These are phyloP conservation scores for Seiridium cupressi DNA, from an alignment of 2,329 filamentous ascomycete species.

Conservation along the genomic window DNA sequence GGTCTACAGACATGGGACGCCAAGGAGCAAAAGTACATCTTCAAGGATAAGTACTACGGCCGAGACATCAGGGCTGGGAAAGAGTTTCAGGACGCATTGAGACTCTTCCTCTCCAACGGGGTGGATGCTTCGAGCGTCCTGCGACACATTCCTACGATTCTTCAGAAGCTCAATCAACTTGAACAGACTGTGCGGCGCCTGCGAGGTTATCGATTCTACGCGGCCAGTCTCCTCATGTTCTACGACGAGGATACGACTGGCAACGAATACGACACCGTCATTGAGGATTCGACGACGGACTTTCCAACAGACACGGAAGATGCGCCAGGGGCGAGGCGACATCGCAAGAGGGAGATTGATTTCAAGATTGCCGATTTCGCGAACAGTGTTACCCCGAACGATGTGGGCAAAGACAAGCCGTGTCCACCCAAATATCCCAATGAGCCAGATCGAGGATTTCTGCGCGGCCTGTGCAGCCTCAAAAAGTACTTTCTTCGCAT, in stretches of 20 bases:
- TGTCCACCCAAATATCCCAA: slow-evolving; percentile 82
- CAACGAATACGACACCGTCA: slow-evolving; percentile 49
- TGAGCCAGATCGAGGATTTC: slow-evolving; percentile 83
- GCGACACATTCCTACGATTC: slow-evolving; percentile 81
- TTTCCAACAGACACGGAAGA: slow-evolving; percentile 59
- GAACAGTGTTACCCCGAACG: slow-evolving; percentile 90
- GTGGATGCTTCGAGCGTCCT: slow-evolving; percentile 76
- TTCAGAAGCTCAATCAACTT: slow-evolving; percentile 79
- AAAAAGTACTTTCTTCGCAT: slow-evolving; percentile 85
- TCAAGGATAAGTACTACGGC: slow-evolving; percentile 97
- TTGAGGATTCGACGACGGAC: slow-evolving; percentile 59
- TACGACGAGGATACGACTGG: slow-evolving; percentile 80
- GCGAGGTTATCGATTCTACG: slow-evolving; percentile 90
- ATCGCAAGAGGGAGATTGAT: slow-evolving; percentile 65
- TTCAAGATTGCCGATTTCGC: slow-evolving; percentile 99
- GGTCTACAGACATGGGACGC: slow-evolving; percentile 96
- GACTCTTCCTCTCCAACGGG: slow-evolving; percentile 88
- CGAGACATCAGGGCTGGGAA: slow-evolving; percentile 81
- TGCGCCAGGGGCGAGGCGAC: slow-evolving; percentile 32
- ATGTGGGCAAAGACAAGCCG: slow-evolving; percentile 57
- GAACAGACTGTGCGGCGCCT: slow-evolving; percentile 80
- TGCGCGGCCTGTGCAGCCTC: slow-evolving; percentile 78
- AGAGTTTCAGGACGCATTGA: slow-evolving; percentile 87
- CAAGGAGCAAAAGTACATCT: slow-evolving; percentile 79
- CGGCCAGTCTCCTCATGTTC: slow-evolving; percentile 89